These are phyloP conservation scores for Tetrahymena borealis DNA, from an alignment of 73 alveolate genomes.

Conservation along the genomic window DNA sequence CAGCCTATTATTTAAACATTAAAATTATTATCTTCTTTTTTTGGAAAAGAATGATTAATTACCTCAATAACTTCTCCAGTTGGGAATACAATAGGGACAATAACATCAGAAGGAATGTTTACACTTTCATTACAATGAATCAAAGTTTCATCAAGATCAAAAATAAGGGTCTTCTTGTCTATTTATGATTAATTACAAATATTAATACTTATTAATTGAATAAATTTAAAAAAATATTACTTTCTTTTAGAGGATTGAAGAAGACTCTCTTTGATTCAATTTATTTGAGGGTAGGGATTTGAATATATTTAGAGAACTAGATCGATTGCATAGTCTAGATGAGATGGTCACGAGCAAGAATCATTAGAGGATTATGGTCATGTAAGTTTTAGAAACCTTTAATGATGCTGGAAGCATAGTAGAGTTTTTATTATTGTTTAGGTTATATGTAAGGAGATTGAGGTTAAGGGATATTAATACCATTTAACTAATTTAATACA, in stretches of 20 bases:
- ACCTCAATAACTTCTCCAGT: slow-evolving; percentile 19
- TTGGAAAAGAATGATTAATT: slow-evolving; percentile 25
- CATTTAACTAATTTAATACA: neutral
- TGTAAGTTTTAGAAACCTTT: neutral
- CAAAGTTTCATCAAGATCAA: slow-evolving; percentile 33
- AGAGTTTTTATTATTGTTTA: too few species aligned
- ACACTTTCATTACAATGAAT: slow-evolving; percentile 20
- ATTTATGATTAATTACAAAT: neutral
- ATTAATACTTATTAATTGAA: too few species aligned
- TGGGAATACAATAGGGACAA: neutral
- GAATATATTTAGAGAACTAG: neutral
- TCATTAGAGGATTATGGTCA: neutral
- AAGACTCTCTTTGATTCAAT: slow-evolving; percentile 23
- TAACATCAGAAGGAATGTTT: slow-evolving; percentile 6
- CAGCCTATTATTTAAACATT: slow-evolving; percentile 69
- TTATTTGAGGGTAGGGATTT: neutral
- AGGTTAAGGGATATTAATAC: neutral
- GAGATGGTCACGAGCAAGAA: slow-evolving; percentile 15
- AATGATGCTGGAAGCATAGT: neutral
- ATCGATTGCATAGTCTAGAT: slow-evolving; percentile 19
- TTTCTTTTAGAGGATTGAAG: neutral
- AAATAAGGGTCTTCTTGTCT: slow-evolving; percentile 20
- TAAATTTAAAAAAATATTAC: neutral
- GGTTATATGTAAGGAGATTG: neutral
- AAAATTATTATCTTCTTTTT: slow-evolving; percentile 52